Evolutionary conservation across 169 alveolate genomes (phyloP).

Genomic region (Besnoitia besnoiti): DNA sequence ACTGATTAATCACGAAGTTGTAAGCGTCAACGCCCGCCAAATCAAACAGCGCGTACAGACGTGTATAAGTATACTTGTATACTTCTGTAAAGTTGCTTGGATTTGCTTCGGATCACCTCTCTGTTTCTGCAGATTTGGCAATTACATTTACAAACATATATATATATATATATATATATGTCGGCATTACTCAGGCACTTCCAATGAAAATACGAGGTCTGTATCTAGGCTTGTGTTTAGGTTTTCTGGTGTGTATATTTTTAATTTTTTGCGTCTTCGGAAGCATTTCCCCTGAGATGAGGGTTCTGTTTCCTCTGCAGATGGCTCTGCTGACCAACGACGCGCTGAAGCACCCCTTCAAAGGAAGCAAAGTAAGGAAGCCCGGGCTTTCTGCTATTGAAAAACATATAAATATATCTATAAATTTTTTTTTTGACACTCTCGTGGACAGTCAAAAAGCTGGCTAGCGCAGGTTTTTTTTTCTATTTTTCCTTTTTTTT

Average conservation of each 20-base stretch:
- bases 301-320: not conserved
- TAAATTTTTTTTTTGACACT: not conserved
- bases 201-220: not conserved
- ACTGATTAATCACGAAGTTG: not conserved
- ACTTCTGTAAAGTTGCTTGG: no score
- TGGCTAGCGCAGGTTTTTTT: no score
- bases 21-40: no score
- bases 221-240: no score
- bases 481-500: no score
- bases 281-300: not conserved
- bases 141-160: not conserved
- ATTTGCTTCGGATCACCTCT: no score
- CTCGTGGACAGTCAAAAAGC: no score
- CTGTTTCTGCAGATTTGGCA: not conserved
- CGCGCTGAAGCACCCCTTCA: constrained; percentile 14
- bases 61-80: no score
- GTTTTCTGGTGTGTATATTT: not conserved
- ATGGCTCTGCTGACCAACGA: not conserved
- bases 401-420: no score
- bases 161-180: not conserved
- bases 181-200: not conserved
- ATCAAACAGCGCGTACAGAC: no score
- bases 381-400: not conserved
- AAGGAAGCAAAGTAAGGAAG: not conserved
- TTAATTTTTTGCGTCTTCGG: not conserved